These are phyloP conservation scores for Alternaria sp. DNA, from an alignment of 2,329 filamentous ascomycete genomes.

Conservation along the genomic window DNA sequence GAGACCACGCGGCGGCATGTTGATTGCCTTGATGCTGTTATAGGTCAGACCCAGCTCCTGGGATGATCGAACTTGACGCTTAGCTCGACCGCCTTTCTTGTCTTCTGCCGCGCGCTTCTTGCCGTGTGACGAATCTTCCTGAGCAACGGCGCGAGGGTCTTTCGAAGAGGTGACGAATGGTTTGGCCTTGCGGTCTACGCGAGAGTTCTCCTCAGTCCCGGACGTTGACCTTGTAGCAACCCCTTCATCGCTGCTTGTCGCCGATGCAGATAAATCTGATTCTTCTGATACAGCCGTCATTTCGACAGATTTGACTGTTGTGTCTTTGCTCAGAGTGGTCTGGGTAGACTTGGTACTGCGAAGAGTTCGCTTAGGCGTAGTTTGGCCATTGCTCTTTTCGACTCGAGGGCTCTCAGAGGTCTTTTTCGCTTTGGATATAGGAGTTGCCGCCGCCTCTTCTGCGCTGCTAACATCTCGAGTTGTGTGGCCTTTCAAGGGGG, in stretches of 20 bases:
- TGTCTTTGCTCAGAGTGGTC: neutral
- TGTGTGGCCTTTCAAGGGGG: neutral
- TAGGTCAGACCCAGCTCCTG: slow-evolving; percentile 5
- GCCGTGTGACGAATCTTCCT: neutral
- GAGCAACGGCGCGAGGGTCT: neutral
- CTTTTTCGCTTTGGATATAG: neutral
- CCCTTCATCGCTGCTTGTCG: neutral
- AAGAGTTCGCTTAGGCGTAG: neutral
- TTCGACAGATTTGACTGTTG: neutral
- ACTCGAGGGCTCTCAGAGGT: neutral
- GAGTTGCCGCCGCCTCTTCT: neutral
- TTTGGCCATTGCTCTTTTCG: neutral
- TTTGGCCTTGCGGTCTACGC: neutral
- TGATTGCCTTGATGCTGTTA: slow-evolving; percentile 21
- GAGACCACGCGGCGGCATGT: slow-evolving; percentile 16
- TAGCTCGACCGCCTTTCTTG: neutral
- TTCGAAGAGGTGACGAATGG: neutral
- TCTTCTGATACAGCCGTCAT: neutral
- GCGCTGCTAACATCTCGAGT: neutral
- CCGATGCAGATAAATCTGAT: neutral
- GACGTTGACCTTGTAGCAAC: neutral
- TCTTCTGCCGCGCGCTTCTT: slow-evolving; percentile 4
- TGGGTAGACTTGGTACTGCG: neutral
- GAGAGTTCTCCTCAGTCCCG: neutral
- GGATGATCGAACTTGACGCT: neutral